Evolutionary conservation across 352 stramenopile species (phyloP).

Genomic region (Thalassiosira hispida): DNA sequence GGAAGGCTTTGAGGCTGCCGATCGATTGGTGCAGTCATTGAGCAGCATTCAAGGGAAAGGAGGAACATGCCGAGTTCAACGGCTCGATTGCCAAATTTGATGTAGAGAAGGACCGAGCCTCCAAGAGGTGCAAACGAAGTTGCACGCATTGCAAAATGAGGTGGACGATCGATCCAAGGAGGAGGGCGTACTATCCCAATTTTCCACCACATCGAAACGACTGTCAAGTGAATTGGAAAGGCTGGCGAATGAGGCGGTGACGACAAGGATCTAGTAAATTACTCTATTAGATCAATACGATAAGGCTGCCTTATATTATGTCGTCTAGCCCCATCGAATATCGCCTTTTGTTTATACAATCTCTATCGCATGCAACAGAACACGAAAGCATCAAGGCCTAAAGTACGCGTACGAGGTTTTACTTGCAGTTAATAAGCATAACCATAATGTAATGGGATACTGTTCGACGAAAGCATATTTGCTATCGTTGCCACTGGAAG

Average conservation of each 20-base stretch:
- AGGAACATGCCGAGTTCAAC: conserved; percentile 58
- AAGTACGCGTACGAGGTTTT: too few species aligned
- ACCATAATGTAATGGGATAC: too few species aligned
- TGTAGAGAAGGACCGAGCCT: conserved; percentile 49
- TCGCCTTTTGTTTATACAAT: too few species aligned
- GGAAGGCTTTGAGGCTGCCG: conserved; percentile 83
- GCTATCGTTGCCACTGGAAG: too few species aligned
- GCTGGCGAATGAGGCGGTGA: conserved; percentile 78
- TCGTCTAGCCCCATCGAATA: too few species aligned
- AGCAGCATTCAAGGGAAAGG: conserved; percentile 65
- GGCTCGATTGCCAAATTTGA: conserved; percentile 62
- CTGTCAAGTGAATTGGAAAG: conserved; percentile 76
- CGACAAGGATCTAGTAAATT: too few species aligned
- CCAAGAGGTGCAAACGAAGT: conserved; percentile 49
- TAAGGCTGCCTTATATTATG: too few species aligned
- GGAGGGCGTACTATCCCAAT: conserved; percentile 65
- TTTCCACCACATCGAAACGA: conserved; percentile 68
- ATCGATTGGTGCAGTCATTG: conserved; percentile 68
- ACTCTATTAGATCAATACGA: too few species aligned
- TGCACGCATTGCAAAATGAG: conserved; percentile 67
- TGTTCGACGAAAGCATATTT: too few species aligned
- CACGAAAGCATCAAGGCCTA: too few species aligned
- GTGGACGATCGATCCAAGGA: conserved; percentile 50
- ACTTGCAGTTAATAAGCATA: too few species aligned
- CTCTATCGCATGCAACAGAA: too few species aligned